Percentiles rank a stretch among this genome's conserved stretches.
Conservation (phyloP, 1,284 basidiomycete species). For the Rhodotorula glutinis region DNA sequence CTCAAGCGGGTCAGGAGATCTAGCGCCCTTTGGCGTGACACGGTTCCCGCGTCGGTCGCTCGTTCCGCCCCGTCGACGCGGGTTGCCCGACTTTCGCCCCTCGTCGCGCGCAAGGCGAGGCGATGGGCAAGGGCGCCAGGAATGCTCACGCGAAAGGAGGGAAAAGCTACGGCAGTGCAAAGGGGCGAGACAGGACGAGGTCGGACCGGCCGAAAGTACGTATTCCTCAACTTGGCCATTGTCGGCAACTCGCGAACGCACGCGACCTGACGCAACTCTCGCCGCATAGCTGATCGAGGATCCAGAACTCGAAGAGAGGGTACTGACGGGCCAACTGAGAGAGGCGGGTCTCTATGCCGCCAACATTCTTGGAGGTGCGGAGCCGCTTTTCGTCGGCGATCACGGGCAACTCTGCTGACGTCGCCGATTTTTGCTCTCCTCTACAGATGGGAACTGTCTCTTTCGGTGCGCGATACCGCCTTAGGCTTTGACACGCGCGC, state of each 20-base stretch:
- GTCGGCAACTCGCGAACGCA: no score
- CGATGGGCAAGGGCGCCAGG: constrained; percentile 12
- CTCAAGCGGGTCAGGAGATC: no score
- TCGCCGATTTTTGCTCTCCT: constrained; percentile 28
- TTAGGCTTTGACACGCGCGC: neutral
- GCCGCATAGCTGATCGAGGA: constrained; percentile 49
- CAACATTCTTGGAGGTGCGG: constrained; percentile 36
- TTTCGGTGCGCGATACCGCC: constrained; percentile 59
- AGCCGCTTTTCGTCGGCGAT: neutral
- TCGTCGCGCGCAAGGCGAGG: neutral
- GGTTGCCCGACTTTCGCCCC: neutral
- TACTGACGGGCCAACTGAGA: constrained; percentile 65
- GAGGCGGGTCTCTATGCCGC: constrained; percentile 73
- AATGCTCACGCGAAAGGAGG: neutral
- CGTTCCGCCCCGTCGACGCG: neutral
- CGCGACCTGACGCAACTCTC: no score
- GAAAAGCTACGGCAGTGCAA: neutral
- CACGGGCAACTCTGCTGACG: neutral
- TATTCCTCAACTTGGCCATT: no score
- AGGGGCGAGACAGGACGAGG: constrained; percentile 12
- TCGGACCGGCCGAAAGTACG: constrained; percentile 9
- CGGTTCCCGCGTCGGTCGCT: no score
- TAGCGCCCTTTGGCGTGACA: no score
- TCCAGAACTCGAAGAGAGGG: constrained; percentile 62
- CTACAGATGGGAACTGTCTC: constrained; percentile 82